Base-by-base conservation (phyloP, 331 rosid species). In the Malus hybrid region DNA sequence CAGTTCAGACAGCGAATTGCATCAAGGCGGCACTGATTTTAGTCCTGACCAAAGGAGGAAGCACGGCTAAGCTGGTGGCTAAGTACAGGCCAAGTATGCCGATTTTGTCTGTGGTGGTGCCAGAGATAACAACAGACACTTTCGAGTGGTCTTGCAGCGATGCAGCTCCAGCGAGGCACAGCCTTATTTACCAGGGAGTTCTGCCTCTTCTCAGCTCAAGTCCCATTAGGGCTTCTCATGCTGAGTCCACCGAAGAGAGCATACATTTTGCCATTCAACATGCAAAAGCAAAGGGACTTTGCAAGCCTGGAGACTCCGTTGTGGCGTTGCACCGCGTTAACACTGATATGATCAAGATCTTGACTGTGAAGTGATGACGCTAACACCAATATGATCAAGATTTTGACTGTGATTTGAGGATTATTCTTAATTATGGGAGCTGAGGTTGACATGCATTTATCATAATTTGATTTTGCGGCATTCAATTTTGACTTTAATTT, bases 61-160 rank as follows among this genome's bases (percentile, higher is more conserved):
- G 92, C 74, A 91, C 98, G 22, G 98, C 98, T 56, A 93, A 91
- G 84, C 83, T 91, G 70, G 97, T 93, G 85, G 96, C 98, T 58
- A 93, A 93, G 86, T 93, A 93, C 78, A 84, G 98, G 83, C 93
- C 98, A 62, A 93, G 92, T 76, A 89, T 87, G 90, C 98, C 97
- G 1, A 91, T 93, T 73, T 87, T 93, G 75, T 93, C 98, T 10
- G 96, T 91, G 11, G 97, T 93, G 56, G 97, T 93, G 79, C 98
- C 98, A 6, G 96, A 93, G 84, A 83, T 89, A 11, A 89, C 79
- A 82, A 91, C 91, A 5, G 93, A 93, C 75, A 77, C 86, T 46
- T 93, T 93, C 65, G 96, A 93, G 67, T 93, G 93, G 96, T 84
- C 91, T 2, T 93, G 97, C 91, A 93, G 97, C 22, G 96, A 93